These are phyloP conservation scores for Ceratobasidium sp. DNA, from an alignment of 1,284 basidiomycete genomes.

Conservation along the genomic window DNA sequence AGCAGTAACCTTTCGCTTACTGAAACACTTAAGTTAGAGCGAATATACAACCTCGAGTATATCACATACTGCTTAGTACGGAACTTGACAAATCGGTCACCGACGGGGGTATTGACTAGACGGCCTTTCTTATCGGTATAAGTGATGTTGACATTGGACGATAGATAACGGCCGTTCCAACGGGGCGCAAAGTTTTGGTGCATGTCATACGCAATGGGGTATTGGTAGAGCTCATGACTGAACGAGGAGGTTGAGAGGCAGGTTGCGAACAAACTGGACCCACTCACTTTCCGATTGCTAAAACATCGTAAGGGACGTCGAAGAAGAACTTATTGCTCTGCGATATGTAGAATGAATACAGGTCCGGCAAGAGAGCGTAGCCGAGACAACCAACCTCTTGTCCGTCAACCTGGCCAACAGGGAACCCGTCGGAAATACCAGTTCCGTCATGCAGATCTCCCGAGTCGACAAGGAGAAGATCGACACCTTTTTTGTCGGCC, in stretches of 20 bases:
- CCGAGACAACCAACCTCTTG: constrained; percentile 64
- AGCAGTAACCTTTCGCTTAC: constrained; percentile 77
- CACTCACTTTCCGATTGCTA: constrained; percentile 83
- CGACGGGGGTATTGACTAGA: constrained; percentile 67
- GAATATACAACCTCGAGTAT: neutral
- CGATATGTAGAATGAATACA: constrained; percentile 30
- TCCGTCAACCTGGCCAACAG: constrained; percentile 73
- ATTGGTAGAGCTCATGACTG: constrained; percentile 87
- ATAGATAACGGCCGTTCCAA: constrained; percentile 78
- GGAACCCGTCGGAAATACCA: constrained; percentile 76
- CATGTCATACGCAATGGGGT: constrained; percentile 80
- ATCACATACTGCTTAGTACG: constrained; percentile 71
- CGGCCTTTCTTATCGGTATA: constrained; percentile 63
- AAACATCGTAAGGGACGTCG: constrained; percentile 81
- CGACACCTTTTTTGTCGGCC: constrained; percentile 74
- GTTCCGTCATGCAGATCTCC: constrained; percentile 87
- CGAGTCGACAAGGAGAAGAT: constrained; percentile 75
- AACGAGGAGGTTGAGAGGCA: neutral
- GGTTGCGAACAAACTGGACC: constrained; percentile 16
- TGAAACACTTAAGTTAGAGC: constrained; percentile 48
- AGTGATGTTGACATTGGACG: constrained; percentile 88
- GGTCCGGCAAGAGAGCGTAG: constrained; percentile 43
- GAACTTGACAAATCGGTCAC: constrained; percentile 78
- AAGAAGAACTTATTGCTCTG: constrained; percentile 77
- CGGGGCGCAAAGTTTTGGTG: constrained; percentile 79